Evolutionary conservation across 106 monocot species (phyloP).

Genomic region (Apostasia shenzhenica): DNA sequence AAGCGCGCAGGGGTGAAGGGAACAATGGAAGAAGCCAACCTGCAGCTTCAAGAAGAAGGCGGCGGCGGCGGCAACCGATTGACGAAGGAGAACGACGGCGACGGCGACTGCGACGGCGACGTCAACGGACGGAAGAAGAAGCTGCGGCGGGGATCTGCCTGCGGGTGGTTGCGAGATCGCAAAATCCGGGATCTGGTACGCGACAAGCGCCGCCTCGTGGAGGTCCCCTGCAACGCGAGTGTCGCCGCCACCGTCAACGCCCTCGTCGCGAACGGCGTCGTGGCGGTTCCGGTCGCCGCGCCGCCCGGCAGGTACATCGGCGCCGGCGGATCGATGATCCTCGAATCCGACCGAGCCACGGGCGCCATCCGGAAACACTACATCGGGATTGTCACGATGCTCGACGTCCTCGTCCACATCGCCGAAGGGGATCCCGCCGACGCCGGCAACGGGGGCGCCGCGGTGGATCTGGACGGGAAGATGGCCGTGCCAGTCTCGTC

Average conservation of each 20-base stretch:
- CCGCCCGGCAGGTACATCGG: slow-evolving; percentile 67
- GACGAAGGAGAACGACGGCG: not conserved
- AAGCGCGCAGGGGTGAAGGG: too few relatives aligned
- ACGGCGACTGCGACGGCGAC: not conserved
- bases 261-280: slow-evolving; percentile 45
- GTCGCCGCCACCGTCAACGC: slow-evolving; percentile 41
- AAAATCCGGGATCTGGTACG: slow-evolving; percentile 23
- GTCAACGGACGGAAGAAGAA: not conserved
- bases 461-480: slow-evolving; percentile 26
- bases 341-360: slow-evolving; percentile 50
- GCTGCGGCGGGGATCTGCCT: not conserved
- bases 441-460: not conserved
- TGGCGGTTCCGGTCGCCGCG: slow-evolving; percentile 56
- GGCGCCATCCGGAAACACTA: slow-evolving; percentile 57
- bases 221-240: slow-evolving; percentile 65
- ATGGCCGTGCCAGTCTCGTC: slow-evolving; percentile 68
- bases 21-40: not conserved
- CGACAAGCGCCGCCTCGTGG: slow-evolving; percentile 47
- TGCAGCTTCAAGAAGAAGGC: too few relatives aligned
- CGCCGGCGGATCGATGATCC: slow-evolving; percentile 64
- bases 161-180: slow-evolving; percentile 1
- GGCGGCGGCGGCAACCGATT: not conserved
- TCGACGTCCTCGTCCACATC: slow-evolving; percentile 50
- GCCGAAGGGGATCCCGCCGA: slow-evolving; percentile 25
- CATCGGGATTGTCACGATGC: slow-evolving; percentile 70